Percentiles rank a stretch among this genome's conserved stretches.
Evolutionary conservation across 495 filamentous ascomycete species (phyloP).

Genomic region (Choiromyces venosus): DNA sequence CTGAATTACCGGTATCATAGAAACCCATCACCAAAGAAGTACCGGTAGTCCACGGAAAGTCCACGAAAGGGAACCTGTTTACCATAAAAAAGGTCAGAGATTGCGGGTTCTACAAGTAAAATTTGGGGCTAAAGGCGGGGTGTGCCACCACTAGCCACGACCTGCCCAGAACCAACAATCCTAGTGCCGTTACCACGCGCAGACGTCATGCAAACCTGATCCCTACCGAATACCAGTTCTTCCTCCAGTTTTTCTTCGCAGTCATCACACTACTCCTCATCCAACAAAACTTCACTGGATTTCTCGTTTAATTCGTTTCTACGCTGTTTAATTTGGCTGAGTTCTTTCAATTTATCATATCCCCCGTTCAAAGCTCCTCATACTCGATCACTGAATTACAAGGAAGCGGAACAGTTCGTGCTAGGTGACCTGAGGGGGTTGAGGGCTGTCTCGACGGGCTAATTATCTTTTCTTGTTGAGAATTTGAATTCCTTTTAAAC

Average conservation of each 20-base stretch:
- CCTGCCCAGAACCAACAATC: not conserved
- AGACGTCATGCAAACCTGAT: not conserved
- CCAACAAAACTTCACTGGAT: not conserved
- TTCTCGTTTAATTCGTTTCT: not conserved
- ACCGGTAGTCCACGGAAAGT: too few species aligned
- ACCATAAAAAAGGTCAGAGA: too few species aligned
- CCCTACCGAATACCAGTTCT: not conserved
- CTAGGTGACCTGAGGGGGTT: not conserved
- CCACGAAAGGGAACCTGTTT: too few species aligned
- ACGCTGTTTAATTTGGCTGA: not conserved
- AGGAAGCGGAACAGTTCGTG: not conserved
- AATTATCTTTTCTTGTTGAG: not conserved
- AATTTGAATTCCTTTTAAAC: constrained; percentile 3
- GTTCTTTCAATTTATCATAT: not conserved
- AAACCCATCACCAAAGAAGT: too few species aligned
- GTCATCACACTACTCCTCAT: not conserved
- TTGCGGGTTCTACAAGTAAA: not conserved
- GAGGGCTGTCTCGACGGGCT: not conserved
- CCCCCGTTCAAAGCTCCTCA: not conserved
- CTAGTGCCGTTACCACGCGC: not conserved
- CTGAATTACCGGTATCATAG: too few species aligned
- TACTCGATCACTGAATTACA: not conserved
- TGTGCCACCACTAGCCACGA: not conserved
- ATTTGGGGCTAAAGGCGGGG: not conserved
- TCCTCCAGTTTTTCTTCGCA: not conserved